Conservation (phyloP, 306 rosid species). For the Hippophae tibetana region DNA sequence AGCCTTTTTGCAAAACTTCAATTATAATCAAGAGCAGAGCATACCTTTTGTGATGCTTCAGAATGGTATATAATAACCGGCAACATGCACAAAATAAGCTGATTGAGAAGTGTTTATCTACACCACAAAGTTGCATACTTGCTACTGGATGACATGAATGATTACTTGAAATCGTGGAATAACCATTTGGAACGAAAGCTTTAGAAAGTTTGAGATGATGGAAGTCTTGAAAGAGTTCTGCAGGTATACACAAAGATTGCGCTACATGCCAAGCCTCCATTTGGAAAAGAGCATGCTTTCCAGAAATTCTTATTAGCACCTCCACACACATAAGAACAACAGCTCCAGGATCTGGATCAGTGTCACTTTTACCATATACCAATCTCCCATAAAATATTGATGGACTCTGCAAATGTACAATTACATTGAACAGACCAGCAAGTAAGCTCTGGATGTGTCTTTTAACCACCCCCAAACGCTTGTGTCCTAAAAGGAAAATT, state of each 20-base stretch:
- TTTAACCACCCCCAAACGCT: slow-evolving; percentile 61
- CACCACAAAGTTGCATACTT: slow-evolving; percentile 19
- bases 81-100: slow-evolving; percentile 69
- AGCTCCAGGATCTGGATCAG: slow-evolving; percentile 74
- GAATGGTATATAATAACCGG: slow-evolving; percentile 53
- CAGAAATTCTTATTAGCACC: slow-evolving; percentile 60
- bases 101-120: slow-evolving; percentile 50
- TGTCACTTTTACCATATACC: slow-evolving; percentile 22
- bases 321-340: slow-evolving; percentile 88
- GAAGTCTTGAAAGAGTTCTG: slow-evolving; percentile 62
- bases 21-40: not conserved
- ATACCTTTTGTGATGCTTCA: slow-evolving; percentile 77
- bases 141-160: slow-evolving; percentile 31
- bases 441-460: slow-evolving; percentile 60
- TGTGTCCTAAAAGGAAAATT: slow-evolving; percentile 43
- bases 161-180: slow-evolving; percentile 23
- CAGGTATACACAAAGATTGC: slow-evolving; percentile 63
- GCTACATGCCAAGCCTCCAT: slow-evolving; percentile 71
- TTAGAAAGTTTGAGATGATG: slow-evolving; percentile 41
- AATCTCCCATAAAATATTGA: slow-evolving; percentile 40
- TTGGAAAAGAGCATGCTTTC: slow-evolving; percentile 54
- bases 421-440: slow-evolving; percentile 52
- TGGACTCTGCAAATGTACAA: slow-evolving; percentile 67
- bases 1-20: not conserved
- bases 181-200: slow-evolving; percentile 27